Base-by-base conservation (phyloP, 768 basidiomycete species). In the Leccinum broughii region DNA sequence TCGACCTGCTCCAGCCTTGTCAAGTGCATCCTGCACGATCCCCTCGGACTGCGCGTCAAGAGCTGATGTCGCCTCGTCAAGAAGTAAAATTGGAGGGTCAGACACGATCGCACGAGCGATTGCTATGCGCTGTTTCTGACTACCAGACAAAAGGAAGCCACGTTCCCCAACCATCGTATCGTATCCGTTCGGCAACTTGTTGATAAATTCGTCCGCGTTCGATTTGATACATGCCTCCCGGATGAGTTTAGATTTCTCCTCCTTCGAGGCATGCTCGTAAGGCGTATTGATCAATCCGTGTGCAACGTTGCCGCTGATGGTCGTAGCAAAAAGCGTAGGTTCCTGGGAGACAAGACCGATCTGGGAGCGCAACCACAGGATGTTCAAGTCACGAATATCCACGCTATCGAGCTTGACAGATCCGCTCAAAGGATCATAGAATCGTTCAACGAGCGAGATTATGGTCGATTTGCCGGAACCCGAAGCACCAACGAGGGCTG, bases 91-190 rank as follows among this genome's bases (percentile, higher is more conserved):
- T 34, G 4, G 34, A 34, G 34, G 34, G 11, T 34, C 34, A 34
- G 34, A 93, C 51, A 94, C 92, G 66, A 93, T 92, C 6, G 92
- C 91, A 51, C 92, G 87, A 35, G 93, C 93, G 67, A 95, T 95
- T 3, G 93, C 93, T 41, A 94, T 80, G 68, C 93, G 90, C 69
- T 95, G 80, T 73, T 93, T 93, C 77, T 93, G 92, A 20, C 92
- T 92, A 59, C 93, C 92, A 39, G 86, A 89, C 2, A 94, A 77
- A 34, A 94, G 76, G 80, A 93, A 92, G 2, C 93, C 93, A 58
- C 91, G 85, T 72, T 95, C 93, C 35, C 92, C 93, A 32, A 94
- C 93, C 79, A 92, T 79, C 10, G 93, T 95, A 41, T 93, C 88
- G 67, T 95, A 95, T 1, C 91, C 91, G 17, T 85, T 72, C 0